These are phyloP conservation scores for Dendrocalamus latiflorus DNA, from an alignment of 202 grass and related monocot species.

Conservation along the genomic window DNA sequence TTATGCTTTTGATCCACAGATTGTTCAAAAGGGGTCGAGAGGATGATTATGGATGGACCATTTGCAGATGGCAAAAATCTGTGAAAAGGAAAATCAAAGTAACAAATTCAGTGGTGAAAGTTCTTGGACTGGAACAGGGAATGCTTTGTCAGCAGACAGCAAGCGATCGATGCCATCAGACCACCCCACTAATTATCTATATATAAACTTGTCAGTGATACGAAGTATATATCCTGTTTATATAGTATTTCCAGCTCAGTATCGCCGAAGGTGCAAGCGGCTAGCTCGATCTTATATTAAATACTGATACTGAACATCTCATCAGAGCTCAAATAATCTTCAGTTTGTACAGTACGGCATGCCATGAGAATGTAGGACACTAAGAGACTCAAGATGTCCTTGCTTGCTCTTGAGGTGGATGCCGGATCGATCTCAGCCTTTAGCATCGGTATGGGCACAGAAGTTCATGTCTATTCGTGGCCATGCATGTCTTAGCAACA, in stretches of 20 bases:
- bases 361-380: constrained; percentile 12
- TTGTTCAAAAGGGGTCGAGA: background rate
- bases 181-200: background rate
- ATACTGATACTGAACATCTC: background rate
- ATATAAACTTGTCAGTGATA: background rate
- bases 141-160: constrained; percentile 12
- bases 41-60: constrained; percentile 6
- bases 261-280: constrained; percentile 27
- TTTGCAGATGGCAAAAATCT: background rate
- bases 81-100: background rate
- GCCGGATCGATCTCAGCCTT: background rate
- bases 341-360: constrained; percentile 4
- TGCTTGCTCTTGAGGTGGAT: background rate
- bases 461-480: constrained; percentile 7
- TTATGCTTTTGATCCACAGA: background rate
- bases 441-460: constrained; percentile 7
- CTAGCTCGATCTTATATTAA: background rate
- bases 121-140: background rate
- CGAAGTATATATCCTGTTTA: background rate
- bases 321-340: constrained; percentile 31
- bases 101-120: background rate
- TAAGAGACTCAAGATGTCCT: background rate
- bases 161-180: background rate
- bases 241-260: background rate
- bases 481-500: constrained; percentile 13